phyloP scores from a whole-genome alignment of 257 asterid genomes.

The Oldenlandia corymbosa region DNA sequence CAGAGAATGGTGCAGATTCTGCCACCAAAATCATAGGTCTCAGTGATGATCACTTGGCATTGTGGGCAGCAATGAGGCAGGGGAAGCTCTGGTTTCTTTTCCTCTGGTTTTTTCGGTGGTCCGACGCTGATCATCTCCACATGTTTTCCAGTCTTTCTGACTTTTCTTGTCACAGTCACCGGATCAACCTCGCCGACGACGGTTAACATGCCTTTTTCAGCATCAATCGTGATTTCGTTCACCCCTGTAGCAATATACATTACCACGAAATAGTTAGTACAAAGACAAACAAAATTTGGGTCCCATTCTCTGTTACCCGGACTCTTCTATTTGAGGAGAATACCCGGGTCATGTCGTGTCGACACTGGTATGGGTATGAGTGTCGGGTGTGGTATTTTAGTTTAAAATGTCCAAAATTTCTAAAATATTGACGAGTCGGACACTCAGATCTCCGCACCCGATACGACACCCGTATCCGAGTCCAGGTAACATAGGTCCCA shows the following conservation, averaged over 20 bases:
- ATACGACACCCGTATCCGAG: too few species aligned
- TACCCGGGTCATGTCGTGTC: too few species aligned
- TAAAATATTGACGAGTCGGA: too few species aligned
- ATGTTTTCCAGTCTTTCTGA: constrained; percentile 7
- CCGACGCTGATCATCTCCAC: constrained; percentile 19
- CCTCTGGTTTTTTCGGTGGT: constrained; percentile 12
- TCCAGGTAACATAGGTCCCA: too few species aligned
- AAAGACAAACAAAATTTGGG: too few species aligned
- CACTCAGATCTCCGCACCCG: too few species aligned
- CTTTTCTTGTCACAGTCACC: neutral
- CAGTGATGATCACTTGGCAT: neutral
- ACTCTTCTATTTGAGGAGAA: too few species aligned
- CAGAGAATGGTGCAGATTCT: constrained; percentile 16
- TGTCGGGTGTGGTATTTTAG: too few species aligned
- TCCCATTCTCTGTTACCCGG: too few species aligned
- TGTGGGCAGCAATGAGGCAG: constrained; percentile 13
- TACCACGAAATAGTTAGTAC: too few species aligned
- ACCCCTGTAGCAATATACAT: constrained; percentile 5
- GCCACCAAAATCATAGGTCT: neutral
- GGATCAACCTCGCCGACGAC: constrained; percentile 22
- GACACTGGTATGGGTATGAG: too few species aligned
- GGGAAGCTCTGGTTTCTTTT: neutral
- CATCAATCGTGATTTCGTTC: neutral
- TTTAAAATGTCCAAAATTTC: too few species aligned
- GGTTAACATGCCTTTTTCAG: constrained; percentile 18